Evolutionary conservation across 768 basidiomycete genomes (phyloP).

Genomic region (Psilocybe cyanescens): DNA sequence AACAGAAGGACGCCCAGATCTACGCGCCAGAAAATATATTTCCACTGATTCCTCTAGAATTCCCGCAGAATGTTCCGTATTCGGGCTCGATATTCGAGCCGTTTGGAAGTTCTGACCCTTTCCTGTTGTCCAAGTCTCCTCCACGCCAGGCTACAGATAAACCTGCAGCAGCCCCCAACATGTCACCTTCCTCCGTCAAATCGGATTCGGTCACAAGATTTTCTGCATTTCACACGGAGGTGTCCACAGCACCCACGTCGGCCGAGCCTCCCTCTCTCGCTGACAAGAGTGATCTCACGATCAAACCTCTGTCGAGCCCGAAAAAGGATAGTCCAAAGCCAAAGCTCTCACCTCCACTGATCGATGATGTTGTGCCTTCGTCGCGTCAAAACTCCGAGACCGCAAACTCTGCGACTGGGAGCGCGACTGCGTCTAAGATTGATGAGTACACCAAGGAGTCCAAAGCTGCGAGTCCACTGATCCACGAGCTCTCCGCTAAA

Average conservation of each 20-base stretch:
- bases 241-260: conserved; percentile 17
- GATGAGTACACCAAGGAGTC: neutral
- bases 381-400: neutral
- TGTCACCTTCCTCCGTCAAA: conserved; percentile 6
- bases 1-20: conserved; percentile 5
- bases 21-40: conserved; percentile 1
- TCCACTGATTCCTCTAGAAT: neutral
- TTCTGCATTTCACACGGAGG: conserved; percentile 7
- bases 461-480: neutral
- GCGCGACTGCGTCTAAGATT: neutral
- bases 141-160: neutral
- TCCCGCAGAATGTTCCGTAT: neutral
- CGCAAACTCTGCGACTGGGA: neutral
- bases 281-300: conserved; percentile 8
- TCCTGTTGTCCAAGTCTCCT: neutral
- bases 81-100: conserved; percentile 10
- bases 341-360: neutral
- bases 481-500: neutral
- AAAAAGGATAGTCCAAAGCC: neutral
- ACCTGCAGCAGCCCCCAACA: neutral
- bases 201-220: conserved; percentile 6
- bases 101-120: conserved; percentile 3
- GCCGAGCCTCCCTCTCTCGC: conserved; percentile 3
- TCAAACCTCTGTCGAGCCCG: neutral
- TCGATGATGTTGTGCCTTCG: neutral